phyloP scores from a whole-genome alignment of 352 stramenopile genomes.

The Globisporangium spiculum region DNA sequence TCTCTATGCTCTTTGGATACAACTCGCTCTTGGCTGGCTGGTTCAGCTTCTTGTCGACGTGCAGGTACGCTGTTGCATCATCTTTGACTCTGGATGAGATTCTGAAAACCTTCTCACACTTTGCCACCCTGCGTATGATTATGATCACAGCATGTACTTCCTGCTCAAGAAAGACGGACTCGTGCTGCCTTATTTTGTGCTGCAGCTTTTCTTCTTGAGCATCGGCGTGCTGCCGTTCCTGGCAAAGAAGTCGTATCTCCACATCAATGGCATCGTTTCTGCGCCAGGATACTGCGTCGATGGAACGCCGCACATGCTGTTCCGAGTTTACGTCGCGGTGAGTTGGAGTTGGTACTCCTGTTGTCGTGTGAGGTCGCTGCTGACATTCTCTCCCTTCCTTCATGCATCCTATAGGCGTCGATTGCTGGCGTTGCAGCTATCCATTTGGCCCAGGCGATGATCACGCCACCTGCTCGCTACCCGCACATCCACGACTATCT shows the following conservation, averaged over 20 bases:
- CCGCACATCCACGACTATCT: slow-evolving; percentile 86
- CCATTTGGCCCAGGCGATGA: slow-evolving; percentile 46
- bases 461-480: slow-evolving; percentile 53
- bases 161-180: slow-evolving; percentile 81
- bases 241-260: slow-evolving; percentile 27
- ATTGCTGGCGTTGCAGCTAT: slow-evolving; percentile 47
- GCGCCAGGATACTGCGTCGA: slow-evolving; percentile 40
- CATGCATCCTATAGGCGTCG: slow-evolving; percentile 37
- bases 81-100: not conserved
- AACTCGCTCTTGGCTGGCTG: slow-evolving; percentile 61
- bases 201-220: slow-evolving; percentile 47
- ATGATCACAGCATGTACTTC: slow-evolving; percentile 72
- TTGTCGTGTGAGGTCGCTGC: not conserved
- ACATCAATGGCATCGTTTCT: slow-evolving; percentile 16
- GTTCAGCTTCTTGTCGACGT: slow-evolving; percentile 80
- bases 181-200: slow-evolving; percentile 63
- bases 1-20: slow-evolving; percentile 80
- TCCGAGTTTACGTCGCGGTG: slow-evolving; percentile 55
- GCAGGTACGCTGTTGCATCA: slow-evolving; percentile 49
- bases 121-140: not conserved
- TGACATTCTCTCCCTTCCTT: not conserved
- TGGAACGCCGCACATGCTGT: slow-evolving; percentile 28
- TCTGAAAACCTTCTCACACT: not conserved
- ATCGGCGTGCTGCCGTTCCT: slow-evolving; percentile 51
- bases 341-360: not conserved